phyloP scores from a whole-genome alignment of 129 eudicot genomes.

The Flaveria brownii region DNA sequence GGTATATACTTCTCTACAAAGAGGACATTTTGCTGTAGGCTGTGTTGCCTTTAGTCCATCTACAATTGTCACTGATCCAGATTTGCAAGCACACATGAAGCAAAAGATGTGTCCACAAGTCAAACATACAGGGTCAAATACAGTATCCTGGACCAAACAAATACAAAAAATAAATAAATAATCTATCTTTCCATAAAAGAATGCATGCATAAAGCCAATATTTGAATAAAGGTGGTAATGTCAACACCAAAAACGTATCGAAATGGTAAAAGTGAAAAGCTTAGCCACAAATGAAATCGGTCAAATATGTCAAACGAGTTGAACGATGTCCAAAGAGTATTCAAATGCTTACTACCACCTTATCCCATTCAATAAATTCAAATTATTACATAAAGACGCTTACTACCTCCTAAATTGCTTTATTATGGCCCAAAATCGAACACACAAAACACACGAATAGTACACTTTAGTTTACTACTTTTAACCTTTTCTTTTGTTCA shows the following conservation, averaged over 20 bases:
- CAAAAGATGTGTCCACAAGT: slow-evolving; percentile 94
- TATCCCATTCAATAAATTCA: too few species aligned
- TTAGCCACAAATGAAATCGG: background rate
- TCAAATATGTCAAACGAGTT: background rate
- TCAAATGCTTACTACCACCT: background rate
- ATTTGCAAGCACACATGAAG: slow-evolving; percentile 88
- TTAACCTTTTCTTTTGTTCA: too few species aligned
- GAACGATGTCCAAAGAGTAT: background rate
- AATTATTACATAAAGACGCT: too few species aligned
- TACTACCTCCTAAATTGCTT: background rate
- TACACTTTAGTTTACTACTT: too few species aligned
- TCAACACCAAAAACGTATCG: background rate
- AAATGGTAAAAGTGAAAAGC: background rate
- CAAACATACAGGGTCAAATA: slow-evolving; percentile 89
- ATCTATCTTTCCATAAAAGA: background rate
- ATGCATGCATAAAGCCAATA: slow-evolving; percentile 1
- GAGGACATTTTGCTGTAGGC: slow-evolving; percentile 77
- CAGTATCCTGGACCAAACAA: slow-evolving; percentile 64
- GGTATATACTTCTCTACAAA: slow-evolving; percentile 77
- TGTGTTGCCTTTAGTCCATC: slow-evolving; percentile 77
- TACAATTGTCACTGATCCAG: slow-evolving; percentile 86
- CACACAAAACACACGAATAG: too few species aligned
- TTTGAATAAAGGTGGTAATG: background rate
- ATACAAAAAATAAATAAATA: background rate
- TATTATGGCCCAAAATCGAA: background rate